phyloP scores from a whole-genome alignment of 257 asterid genomes.

The Salvia miltiorrhiza region DNA sequence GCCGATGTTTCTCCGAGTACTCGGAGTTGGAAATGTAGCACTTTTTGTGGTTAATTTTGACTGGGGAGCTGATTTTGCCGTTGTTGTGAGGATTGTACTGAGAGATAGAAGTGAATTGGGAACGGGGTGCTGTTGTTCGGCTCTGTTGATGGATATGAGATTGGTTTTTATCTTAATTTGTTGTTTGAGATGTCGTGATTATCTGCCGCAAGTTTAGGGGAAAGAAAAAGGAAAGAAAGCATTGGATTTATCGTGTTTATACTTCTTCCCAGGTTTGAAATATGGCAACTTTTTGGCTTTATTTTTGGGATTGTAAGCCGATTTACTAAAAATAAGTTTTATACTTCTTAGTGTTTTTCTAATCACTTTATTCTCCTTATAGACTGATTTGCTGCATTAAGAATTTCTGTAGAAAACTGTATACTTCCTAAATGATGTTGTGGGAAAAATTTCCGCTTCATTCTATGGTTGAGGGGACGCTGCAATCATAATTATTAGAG shows the following conservation, averaged over 20 bases:
- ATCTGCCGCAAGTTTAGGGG: neutral
- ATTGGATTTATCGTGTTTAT: neutral
- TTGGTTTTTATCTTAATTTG: neutral
- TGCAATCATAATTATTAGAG: conserved; percentile 1
- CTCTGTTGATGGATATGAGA: conserved; percentile 3
- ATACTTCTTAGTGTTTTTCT: conserved; percentile 6
- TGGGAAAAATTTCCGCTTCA: neutral
- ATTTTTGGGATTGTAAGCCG: conserved; percentile 10
- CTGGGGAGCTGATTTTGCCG: neutral
- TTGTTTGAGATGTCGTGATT: neutral
- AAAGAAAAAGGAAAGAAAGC: neutral
- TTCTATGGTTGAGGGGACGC: neutral
- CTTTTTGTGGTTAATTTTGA: conserved; percentile 1
- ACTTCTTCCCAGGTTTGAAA: conserved; percentile 7
- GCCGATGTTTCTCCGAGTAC: neutral
- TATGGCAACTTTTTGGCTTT: neutral
- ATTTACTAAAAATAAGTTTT: neutral
- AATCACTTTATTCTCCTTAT: neutral
- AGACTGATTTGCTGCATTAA: neutral
- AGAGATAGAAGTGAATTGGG: neutral
- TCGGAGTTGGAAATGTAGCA: conserved; percentile 21
- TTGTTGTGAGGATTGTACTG: conserved; percentile 3
- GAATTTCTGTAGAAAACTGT: conserved; percentile 11
- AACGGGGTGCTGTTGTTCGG: neutral
- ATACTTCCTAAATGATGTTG: neutral